Evolutionary conservation across 331 rosid genomes (phyloP).

Genomic region (Pyracantha coccinea): DNA sequence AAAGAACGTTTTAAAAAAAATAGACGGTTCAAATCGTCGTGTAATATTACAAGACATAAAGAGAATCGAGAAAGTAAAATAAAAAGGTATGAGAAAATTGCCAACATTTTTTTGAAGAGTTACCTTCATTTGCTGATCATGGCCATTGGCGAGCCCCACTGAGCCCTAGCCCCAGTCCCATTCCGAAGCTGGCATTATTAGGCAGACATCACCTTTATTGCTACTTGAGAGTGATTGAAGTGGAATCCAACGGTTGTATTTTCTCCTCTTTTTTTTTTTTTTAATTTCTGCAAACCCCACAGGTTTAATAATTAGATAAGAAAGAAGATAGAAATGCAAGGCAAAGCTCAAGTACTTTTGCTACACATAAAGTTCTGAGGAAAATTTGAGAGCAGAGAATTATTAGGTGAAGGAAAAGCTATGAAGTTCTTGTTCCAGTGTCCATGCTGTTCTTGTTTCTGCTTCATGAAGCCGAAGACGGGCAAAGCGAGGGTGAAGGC

Average conservation of each 20-base stretch:
- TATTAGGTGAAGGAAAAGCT: not conserved
- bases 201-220: conserved; percentile 14
- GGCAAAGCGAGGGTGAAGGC: conserved; percentile 41
- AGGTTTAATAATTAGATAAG: not conserved
- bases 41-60: no score
- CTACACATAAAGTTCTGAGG: not conserved
- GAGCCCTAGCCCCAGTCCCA: not conserved
- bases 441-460: conserved; percentile 90
- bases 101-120: not conserved
- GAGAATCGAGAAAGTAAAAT: no score
- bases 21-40: no score
- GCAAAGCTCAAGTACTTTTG: conserved; percentile 5
- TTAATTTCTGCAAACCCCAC: not conserved
- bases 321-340: conserved; percentile 23
- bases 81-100: no score
- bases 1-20: no score
- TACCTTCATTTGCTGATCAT: conserved; percentile 7
- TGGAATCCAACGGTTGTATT: conserved; percentile 44
- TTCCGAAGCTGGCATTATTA: conserved; percentile 29
- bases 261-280: not conserved
- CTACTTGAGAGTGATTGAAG: conserved; percentile 38
- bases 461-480: conserved; percentile 84
- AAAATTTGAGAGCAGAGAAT: not conserved
- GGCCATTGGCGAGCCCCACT: conserved; percentile 15
- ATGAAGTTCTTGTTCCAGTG: conserved; percentile 97